Percentiles rank a stretch among this genome's conserved stretches.
Evolutionary conservation across 2,329 filamentous ascomycete genomes (phyloP).

Genomic region (Lachnellula arida): DNA sequence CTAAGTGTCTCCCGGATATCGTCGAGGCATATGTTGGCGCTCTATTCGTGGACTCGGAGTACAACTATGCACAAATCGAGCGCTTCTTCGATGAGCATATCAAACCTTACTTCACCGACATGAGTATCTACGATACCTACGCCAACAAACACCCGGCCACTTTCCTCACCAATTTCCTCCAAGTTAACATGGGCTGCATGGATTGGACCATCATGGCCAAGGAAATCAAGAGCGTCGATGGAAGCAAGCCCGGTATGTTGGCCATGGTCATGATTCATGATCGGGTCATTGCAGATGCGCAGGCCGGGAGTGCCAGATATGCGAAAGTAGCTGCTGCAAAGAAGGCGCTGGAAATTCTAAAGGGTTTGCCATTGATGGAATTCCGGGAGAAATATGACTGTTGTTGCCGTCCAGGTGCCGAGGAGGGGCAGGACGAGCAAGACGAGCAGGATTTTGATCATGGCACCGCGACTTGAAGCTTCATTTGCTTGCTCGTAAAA

Average conservation of each 20-base stretch:
- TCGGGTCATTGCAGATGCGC: constrained; percentile 56
- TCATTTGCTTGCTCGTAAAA: not conserved
- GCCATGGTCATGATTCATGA: constrained; percentile 76
- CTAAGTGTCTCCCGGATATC: constrained; percentile 77
- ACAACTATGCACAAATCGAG: constrained; percentile 69
- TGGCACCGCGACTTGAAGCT: constrained; percentile 11
- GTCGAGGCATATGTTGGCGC: constrained; percentile 87
- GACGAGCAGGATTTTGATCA: constrained; percentile 1
- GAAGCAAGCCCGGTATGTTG: constrained; percentile 49
- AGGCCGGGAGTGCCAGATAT: constrained; percentile 62
- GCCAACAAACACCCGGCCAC: constrained; percentile 84
- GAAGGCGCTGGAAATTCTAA: constrained; percentile 47
- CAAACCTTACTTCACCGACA: constrained; percentile 75
- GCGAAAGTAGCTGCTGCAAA: constrained; percentile 67
- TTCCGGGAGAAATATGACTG: constrained; percentile 61
- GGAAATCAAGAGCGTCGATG: constrained; percentile 37
- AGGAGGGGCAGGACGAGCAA: constrained; percentile 8
- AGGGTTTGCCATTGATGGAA: constrained; percentile 44
- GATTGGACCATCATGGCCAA: constrained; percentile 46
- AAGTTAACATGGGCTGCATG: constrained; percentile 60
- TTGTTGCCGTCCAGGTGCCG: constrained; percentile 44
- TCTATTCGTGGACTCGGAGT: constrained; percentile 83
- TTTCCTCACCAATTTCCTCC: constrained; percentile 60
- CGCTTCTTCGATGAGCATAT: constrained; percentile 74
- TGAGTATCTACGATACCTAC: constrained; percentile 81